phyloP scores from a whole-genome alignment of 768 basidiomycete species.

The Xerocomus potaroensis region DNA sequence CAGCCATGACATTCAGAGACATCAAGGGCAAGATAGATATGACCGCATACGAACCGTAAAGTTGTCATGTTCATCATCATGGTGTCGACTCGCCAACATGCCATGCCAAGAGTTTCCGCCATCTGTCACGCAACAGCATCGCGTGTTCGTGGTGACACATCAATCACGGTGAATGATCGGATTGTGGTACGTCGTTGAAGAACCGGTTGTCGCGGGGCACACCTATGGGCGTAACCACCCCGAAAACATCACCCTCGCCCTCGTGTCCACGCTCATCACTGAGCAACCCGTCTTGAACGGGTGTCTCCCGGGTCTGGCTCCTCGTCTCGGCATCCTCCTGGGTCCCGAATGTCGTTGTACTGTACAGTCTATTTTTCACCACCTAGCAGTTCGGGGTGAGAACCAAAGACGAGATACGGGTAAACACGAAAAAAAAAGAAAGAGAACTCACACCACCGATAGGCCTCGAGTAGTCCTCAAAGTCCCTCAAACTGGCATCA shows the following conservation, averaged over 20 bases:
- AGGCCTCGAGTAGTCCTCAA: slow-evolving; percentile 32
- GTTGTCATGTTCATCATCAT: not conserved
- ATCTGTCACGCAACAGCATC: not conserved
- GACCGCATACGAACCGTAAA: slow-evolving; percentile 15
- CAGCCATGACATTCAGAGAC: too few species aligned
- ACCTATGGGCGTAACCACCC: not conserved
- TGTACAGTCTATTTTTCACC: slow-evolving; percentile 28
- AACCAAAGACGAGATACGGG: not conserved
- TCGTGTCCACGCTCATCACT: slow-evolving; percentile 4
- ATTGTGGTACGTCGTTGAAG: not conserved
- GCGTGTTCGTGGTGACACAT: not conserved
- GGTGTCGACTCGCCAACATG: slow-evolving; percentile 1
- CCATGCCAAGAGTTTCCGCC: too few species aligned
- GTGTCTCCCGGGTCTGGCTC: slow-evolving; percentile 4
- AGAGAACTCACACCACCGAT: slow-evolving; percentile 27
- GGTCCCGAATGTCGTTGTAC: slow-evolving; percentile 33
- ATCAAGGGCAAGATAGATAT: too few species aligned
- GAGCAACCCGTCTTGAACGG: not conserved
- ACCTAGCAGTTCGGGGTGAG: slow-evolving; percentile 16
- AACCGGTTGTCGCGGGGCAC: slow-evolving; percentile 11
- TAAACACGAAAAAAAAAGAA: not conserved
- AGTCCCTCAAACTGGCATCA: slow-evolving; percentile 27
- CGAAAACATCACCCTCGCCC: slow-evolving; percentile 12
- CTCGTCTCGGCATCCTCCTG: slow-evolving; percentile 18
- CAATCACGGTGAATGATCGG: slow-evolving; percentile 4